Conservation (phyloP, 352 stramenopile species). For the Pythium sp. region DNA sequence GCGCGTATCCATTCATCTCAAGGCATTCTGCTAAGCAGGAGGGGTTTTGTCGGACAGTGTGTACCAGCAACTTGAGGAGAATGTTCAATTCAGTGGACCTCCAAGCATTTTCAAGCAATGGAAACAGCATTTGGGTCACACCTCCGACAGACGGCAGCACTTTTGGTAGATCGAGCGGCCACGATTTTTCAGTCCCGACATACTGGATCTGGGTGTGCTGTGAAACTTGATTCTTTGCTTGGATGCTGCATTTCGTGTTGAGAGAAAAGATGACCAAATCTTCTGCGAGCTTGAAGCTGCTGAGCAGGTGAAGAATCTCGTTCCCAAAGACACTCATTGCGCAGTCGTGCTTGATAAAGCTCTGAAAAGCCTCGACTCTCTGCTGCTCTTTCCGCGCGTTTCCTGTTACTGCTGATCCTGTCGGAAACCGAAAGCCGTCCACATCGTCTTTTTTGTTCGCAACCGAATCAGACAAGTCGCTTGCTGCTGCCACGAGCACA, state of each 20-base stretch:
- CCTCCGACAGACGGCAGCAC: slow-evolving; percentile 61
- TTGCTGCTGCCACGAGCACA: slow-evolving; percentile 12
- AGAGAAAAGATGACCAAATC: slow-evolving; percentile 54
- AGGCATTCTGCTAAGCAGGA: slow-evolving; percentile 61
- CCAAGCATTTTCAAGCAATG: slow-evolving; percentile 54
- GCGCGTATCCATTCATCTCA: slow-evolving; percentile 48
- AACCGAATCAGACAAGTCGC: slow-evolving; percentile 26
- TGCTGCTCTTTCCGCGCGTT: slow-evolving; percentile 32
- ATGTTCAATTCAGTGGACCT: slow-evolving; percentile 40
- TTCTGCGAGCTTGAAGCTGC: slow-evolving; percentile 58
- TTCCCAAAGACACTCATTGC: slow-evolving; percentile 52
- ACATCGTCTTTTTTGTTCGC: slow-evolving; percentile 43
- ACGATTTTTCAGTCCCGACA: slow-evolving; percentile 45
- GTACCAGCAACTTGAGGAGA: slow-evolving; percentile 44
- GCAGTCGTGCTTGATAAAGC: slow-evolving; percentile 63
- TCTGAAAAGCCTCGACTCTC: slow-evolving; percentile 39
- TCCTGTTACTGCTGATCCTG: slow-evolving; percentile 7
- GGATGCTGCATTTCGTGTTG: slow-evolving; percentile 48
- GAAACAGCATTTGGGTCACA: slow-evolving; percentile 53
- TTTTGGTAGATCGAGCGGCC: slow-evolving; percentile 52
- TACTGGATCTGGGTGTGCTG: slow-evolving; percentile 46
- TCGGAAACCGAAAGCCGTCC: slow-evolving; percentile 31
- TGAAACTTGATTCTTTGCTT: slow-evolving; percentile 21
- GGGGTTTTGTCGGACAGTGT: slow-evolving; percentile 53
- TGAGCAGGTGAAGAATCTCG: slow-evolving; percentile 59